phyloP scores from a whole-genome alignment of 2,329 filamentous ascomycete genomes.

The Sclerotinia borealis region DNA sequence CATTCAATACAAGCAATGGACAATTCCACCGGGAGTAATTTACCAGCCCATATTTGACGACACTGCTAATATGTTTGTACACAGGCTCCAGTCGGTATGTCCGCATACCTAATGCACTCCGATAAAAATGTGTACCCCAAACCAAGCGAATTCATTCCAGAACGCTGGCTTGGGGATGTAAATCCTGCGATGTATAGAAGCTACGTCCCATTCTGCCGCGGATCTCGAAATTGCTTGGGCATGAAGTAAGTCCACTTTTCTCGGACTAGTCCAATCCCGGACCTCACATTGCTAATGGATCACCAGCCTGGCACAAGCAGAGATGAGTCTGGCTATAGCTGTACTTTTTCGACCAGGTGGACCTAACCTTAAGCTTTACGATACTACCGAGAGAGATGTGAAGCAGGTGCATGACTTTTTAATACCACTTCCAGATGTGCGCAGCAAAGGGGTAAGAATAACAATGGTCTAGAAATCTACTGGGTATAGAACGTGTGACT shows the following conservation, averaged over 20 bases:
- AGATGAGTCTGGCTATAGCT: neutral
- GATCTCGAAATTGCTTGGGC: conserved; percentile 6
- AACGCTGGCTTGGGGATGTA: conserved; percentile 2
- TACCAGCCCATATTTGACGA: no score
- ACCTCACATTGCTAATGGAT: neutral
- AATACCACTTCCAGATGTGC: no score
- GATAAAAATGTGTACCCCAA: neutral
- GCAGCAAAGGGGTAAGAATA: no score
- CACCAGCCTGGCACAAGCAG: neutral
- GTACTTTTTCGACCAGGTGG: neutral
- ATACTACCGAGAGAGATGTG: conserved; percentile 4
- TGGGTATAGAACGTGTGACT: no score
- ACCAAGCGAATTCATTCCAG: neutral
- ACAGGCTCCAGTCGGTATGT: conserved; percentile 7
- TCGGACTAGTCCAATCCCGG: neutral
- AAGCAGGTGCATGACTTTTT: neutral
- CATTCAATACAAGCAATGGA: conserved; percentile 11
- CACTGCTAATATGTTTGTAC: neutral
- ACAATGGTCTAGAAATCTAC: no score
- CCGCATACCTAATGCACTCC: neutral
- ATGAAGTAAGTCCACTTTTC: neutral
- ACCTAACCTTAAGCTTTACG: neutral
- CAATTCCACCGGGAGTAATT: conserved; percentile 1
- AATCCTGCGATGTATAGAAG: neutral
- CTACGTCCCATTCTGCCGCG: conserved; percentile 1